Evolutionary conservation across 1,284 basidiomycete genomes (phyloP).

Genomic region (Irpex sp.): DNA sequence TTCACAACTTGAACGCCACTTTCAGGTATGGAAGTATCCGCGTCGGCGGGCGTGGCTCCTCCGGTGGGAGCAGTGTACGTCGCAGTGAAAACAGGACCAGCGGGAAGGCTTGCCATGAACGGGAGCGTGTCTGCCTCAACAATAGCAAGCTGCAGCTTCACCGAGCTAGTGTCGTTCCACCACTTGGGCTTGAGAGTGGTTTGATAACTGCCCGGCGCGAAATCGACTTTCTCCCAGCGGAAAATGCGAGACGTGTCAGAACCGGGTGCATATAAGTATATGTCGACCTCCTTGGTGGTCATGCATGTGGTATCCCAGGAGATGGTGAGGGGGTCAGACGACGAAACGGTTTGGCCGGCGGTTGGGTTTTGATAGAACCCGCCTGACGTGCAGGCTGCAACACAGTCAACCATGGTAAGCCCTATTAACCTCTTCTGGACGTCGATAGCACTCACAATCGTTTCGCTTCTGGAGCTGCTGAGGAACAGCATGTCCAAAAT

Average conservation of each 20-base stretch:
- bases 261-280: slow-evolving; percentile 68
- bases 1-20: slow-evolving; percentile 28
- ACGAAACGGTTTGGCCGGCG: slow-evolving; percentile 48
- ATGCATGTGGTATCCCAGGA: slow-evolving; percentile 71
- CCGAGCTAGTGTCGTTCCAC: slow-evolving; percentile 67
- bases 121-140: slow-evolving; percentile 49
- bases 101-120: slow-evolving; percentile 56
- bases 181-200: slow-evolving; percentile 62
- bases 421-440: background rate
- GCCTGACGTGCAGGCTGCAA: slow-evolving; percentile 47
- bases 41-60: slow-evolving; percentile 23
- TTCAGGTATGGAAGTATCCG: slow-evolving; percentile 9
- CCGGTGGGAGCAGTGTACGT: slow-evolving; percentile 50
- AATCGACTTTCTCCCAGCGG: slow-evolving; percentile 59
- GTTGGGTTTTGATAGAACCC: slow-evolving; percentile 69
- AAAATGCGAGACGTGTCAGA: slow-evolving; percentile 50
- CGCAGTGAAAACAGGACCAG: slow-evolving; percentile 73
- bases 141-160: slow-evolving; percentile 65
- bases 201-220: slow-evolving; percentile 50
- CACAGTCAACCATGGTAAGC: background rate
- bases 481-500: background rate
- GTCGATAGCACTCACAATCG: background rate
- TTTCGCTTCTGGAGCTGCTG: background rate
- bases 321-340: slow-evolving; percentile 55
- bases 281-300: slow-evolving; percentile 50